Percentiles rank a stretch among this genome's conserved stretches.
These are phyloP conservation scores for Carex cristatella DNA, from an alignment of 176 grass and related monocot species.

Conservation along the genomic window DNA sequence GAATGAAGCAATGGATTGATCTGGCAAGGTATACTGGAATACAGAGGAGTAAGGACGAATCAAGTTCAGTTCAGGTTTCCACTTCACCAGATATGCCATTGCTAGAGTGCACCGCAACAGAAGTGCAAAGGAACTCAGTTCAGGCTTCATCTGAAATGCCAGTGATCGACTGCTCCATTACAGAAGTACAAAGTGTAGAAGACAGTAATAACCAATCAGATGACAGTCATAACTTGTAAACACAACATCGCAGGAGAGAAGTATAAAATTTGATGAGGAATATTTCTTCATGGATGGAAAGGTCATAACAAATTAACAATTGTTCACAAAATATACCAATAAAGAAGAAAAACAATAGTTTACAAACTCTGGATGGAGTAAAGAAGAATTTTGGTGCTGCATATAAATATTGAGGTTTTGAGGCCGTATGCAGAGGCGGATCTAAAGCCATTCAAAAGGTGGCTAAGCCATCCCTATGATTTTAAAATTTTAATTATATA, in stretches of 20 bases:
- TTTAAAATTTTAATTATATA: no score
- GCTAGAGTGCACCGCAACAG: slow-evolving; percentile 49
- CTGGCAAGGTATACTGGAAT: slow-evolving; percentile 76
- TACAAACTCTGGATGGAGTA: not conserved
- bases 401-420: not conserved
- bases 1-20: slow-evolving; percentile 97
- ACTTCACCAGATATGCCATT: slow-evolving; percentile 46
- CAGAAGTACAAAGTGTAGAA: slow-evolving; percentile 51
- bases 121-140: slow-evolving; percentile 29
- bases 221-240: slow-evolving; percentile 19
- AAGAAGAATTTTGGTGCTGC: not conserved
- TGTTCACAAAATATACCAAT: not conserved
- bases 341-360: slow-evolving; percentile 1
- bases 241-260: not conserved
- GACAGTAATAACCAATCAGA: slow-evolving; percentile 45
- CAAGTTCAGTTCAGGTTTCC: slow-evolving; percentile 41
- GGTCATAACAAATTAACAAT: not conserved
- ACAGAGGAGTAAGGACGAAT: slow-evolving; percentile 54
- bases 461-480: no score
- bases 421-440: not conserved
- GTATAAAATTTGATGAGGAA: not conserved
- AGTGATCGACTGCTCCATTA: slow-evolving; percentile 53
- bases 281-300: not conserved
- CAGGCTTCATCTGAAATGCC: slow-evolving; percentile 45
- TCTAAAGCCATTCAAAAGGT: no score